Evolutionary conservation across 1,284 basidiomycete species (phyloP).

Genomic region (Leccinum fallax): DNA sequence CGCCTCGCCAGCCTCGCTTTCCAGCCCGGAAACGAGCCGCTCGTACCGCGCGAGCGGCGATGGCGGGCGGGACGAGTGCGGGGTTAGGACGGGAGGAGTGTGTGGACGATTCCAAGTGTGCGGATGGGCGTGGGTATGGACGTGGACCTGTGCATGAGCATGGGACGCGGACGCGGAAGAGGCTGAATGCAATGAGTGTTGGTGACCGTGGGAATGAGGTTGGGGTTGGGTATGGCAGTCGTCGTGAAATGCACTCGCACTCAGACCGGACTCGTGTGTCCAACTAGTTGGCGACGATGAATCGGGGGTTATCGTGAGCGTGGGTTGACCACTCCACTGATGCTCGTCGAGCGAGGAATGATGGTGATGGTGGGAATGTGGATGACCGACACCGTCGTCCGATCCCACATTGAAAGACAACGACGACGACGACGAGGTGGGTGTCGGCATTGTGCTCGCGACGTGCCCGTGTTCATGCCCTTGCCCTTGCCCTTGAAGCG

Average conservation of each 20-base stretch:
- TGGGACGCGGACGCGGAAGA: conserved; percentile 2
- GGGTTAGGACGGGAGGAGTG: conserved; percentile 7
- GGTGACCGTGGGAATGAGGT: neutral
- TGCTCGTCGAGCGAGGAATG: neutral
- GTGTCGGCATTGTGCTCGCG: neutral
- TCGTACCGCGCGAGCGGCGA: conserved; percentile 49
- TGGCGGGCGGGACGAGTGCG: conserved; percentile 23
- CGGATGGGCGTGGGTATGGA: neutral
- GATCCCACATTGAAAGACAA: neutral
- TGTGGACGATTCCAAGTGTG: neutral
- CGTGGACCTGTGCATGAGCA: neutral
- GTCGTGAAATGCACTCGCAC: neutral
- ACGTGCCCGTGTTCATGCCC: neutral
- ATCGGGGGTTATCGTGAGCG: neutral
- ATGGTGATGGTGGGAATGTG: neutral
- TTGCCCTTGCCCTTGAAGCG: neutral
- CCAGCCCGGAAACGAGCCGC: conserved; percentile 64
- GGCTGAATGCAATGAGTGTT: neutral
- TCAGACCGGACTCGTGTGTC: neutral
- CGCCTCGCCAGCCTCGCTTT: conserved; percentile 63
- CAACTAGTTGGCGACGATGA: neutral
- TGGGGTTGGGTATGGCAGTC: neutral
- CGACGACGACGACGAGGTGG: neutral
- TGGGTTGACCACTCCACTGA: neutral
- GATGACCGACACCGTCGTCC: neutral